These are phyloP conservation scores for Panus rudis DNA, from an alignment of 768 basidiomycete genomes.

Conservation along the genomic window DNA sequence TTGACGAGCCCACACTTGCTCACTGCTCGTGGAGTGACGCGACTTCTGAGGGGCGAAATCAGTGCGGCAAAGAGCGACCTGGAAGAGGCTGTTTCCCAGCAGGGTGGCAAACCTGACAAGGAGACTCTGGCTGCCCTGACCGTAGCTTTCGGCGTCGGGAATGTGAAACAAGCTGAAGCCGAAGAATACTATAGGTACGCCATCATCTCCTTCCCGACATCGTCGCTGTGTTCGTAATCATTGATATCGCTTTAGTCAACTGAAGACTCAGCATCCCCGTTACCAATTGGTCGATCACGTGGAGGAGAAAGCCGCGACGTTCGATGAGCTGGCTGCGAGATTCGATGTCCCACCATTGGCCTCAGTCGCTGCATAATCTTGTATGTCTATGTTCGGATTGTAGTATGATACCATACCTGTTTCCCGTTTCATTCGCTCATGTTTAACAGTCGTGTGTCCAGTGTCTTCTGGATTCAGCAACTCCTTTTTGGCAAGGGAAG, in stretches of 20 bases:
- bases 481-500: no score
- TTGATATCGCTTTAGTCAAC: conserved; percentile 27
- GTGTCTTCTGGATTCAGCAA: no score
- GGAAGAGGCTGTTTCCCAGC: conserved; percentile 63
- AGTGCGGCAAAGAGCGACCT: conserved; percentile 73
- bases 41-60: conserved; percentile 71
- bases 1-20: conserved; percentile 67
- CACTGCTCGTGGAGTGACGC: conserved; percentile 72
- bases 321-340: conserved; percentile 55
- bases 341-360: conserved; percentile 54
- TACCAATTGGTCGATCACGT: conserved; percentile 69
- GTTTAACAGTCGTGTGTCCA: no score
- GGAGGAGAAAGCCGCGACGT: conserved; percentile 50
- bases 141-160: conserved; percentile 55
- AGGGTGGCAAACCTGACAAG: conserved; percentile 40
- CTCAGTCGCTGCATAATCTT: conserved; percentile 17
- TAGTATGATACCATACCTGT: no score
- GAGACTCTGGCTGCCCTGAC: conserved; percentile 65
- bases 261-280: conserved; percentile 46
- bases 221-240: background rate
- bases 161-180: conserved; percentile 49
- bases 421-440: no score
- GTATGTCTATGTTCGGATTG: background rate
- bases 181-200: conserved; percentile 68
- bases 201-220: conserved; percentile 1